Evolutionary conservation across 805 yeast genomes (phyloP).

Genomic region (Yarrowia osloensis): DNA sequence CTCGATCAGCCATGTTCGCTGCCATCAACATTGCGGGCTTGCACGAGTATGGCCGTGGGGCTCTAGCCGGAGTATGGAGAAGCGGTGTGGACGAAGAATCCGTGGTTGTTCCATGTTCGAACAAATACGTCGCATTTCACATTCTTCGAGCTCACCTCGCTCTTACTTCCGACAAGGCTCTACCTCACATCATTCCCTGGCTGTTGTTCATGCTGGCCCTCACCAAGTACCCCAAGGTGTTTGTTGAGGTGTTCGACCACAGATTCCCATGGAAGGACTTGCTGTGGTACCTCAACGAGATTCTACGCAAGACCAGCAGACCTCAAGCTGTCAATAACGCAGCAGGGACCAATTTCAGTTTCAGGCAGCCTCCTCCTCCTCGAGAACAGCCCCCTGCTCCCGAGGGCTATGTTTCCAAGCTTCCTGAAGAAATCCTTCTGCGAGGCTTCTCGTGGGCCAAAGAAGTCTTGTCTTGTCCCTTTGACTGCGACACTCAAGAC

Average conservation of each 20-base stretch:
- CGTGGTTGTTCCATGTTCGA: not conserved
- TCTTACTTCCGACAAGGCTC: slow-evolving; percentile 17
- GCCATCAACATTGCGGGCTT: slow-evolving; percentile 18
- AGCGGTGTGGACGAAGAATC: not conserved
- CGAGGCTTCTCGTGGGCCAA: slow-evolving; percentile 27
- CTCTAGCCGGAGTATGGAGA: slow-evolving; percentile 8
- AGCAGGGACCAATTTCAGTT: not conserved
- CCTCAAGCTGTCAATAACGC: not conserved
- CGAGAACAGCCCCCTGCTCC: not conserved
- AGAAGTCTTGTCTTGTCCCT: not conserved
- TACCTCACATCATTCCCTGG: slow-evolving; percentile 20
- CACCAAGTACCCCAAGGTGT: not conserved
- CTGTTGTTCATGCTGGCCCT: slow-evolving; percentile 20
- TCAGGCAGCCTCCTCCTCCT: not conserved
- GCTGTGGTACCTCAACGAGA: slow-evolving; percentile 19
- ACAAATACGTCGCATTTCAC: slow-evolving; percentile 29
- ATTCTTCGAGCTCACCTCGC: slow-evolving; percentile 25
- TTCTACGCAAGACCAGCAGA: not conserved
- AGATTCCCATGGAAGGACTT: slow-evolving; percentile 28
- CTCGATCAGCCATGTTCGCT: slow-evolving; percentile 23
- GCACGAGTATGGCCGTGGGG: slow-evolving; percentile 21
- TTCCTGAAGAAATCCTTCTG: slow-evolving; percentile 15
- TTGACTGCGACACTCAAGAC: slow-evolving; percentile 14
- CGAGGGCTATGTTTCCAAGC: slow-evolving; percentile 12
- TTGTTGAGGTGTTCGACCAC: slow-evolving; percentile 13